phyloP scores from a whole-genome alignment of 2,329 filamentous ascomycete genomes.

The Aspergillus novoparasiticus region DNA sequence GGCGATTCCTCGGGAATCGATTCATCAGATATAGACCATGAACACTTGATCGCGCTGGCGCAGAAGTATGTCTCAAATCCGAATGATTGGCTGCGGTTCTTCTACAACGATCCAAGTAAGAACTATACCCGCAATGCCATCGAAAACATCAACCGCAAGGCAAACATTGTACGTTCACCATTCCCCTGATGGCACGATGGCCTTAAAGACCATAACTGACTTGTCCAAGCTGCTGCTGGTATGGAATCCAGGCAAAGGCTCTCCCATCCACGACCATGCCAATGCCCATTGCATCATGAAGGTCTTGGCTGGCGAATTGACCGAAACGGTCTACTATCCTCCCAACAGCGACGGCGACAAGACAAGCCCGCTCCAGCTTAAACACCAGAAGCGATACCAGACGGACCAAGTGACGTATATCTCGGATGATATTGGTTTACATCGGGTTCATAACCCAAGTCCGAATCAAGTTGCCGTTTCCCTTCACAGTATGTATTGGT shows the following conservation, averaged over 20 bases:
- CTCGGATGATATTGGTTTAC: constrained; percentile 35
- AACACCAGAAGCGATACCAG: constrained; percentile 25
- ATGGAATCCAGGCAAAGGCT: constrained; percentile 40
- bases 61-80: constrained; percentile 31
- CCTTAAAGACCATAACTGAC: constrained; percentile 6
- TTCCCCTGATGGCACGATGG: not conserved
- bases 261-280: constrained; percentile 39
- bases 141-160: constrained; percentile 36
- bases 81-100: constrained; percentile 32
- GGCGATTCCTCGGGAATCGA: constrained; percentile 30
- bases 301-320: constrained; percentile 32
- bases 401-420: constrained; percentile 38
- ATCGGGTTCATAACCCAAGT: constrained; percentile 34
- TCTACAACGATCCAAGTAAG: constrained; percentile 34
- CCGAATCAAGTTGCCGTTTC: constrained; percentile 32
- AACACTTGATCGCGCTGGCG: constrained; percentile 29
- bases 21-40: constrained; percentile 26
- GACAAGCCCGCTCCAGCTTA: constrained; percentile 25
- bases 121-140: constrained; percentile 37
- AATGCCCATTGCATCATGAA: constrained; percentile 44
- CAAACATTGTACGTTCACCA: constrained; percentile 30
- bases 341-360: constrained; percentile 15
- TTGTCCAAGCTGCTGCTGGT: constrained; percentile 30
- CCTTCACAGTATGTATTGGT: constrained; percentile 29
- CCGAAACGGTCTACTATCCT: constrained; percentile 31